A percentile compares a stretch with the other conserved stretches of the same genome.
Evolutionary conservation across 257 asterid species (phyloP).

Genomic region (Galeopsis tetrahit): DNA sequence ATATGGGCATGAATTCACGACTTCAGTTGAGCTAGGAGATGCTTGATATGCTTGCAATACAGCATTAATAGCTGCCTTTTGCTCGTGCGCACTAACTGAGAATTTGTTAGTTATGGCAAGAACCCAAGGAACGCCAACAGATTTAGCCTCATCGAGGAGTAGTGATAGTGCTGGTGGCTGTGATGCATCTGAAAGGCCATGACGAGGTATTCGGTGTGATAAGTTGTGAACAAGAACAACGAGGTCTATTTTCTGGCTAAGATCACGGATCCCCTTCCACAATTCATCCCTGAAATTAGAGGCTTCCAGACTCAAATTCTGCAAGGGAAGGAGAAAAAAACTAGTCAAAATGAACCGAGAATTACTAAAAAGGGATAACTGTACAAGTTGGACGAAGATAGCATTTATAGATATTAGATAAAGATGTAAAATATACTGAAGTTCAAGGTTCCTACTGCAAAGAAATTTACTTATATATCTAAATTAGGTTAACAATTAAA

Average conservation of each 20-base stretch:
- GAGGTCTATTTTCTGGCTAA: conserved; percentile 83
- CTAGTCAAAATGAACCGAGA: conserved; percentile 8
- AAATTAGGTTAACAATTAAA: not conserved
- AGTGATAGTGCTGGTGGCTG: conserved; percentile 77
- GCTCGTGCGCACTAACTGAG: conserved; percentile 97
- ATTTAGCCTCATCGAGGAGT: conserved; percentile 88
- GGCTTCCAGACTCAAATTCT: conserved; percentile 81
- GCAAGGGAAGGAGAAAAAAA: conserved; percentile 38
- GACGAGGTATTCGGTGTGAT: conserved; percentile 87
- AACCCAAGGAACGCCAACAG: conserved; percentile 93
- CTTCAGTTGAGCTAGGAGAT: conserved; percentile 69
- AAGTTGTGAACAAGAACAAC: conserved; percentile 94
- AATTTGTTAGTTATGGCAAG: conserved; percentile 93
- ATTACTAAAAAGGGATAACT: not conserved
- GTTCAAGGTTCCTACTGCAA: not conserved
- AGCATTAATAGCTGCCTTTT: conserved; percentile 70
- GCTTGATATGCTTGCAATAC: conserved; percentile 88
- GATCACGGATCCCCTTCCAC: conserved; percentile 96
- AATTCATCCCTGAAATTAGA: conserved; percentile 91
- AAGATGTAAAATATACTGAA: not conserved
- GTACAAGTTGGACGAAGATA: conserved; percentile 5
- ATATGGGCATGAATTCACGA: conserved; percentile 89
- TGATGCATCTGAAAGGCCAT: conserved; percentile 53
- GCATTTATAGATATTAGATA: not conserved
- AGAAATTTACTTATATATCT: not conserved